A percentile compares a stretch with the other conserved stretches of the same genome.
Evolutionary conservation across 768 basidiomycete species (phyloP).

Genomic region (Auriscalpium vulgare): DNA sequence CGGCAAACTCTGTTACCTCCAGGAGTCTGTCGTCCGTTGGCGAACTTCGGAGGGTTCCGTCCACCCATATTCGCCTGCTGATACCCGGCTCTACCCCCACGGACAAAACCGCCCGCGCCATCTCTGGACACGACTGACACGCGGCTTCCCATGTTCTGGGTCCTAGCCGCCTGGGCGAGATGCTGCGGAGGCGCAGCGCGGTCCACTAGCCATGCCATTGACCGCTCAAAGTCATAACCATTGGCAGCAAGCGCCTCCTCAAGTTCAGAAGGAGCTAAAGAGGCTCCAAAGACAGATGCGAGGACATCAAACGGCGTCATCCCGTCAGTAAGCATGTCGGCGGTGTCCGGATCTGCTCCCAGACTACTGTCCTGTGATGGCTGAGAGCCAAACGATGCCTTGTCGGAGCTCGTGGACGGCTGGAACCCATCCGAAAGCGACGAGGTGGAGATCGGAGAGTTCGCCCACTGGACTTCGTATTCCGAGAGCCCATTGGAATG

Average conservation of each 20-base stretch:
- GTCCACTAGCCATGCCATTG: conserved; percentile 93
- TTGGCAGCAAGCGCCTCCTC: conserved; percentile 87
- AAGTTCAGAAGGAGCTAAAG: conserved; percentile 82
- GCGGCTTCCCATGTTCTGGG: conserved; percentile 60
- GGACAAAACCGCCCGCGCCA: conserved; percentile 26
- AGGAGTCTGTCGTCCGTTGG: conserved; percentile 47
- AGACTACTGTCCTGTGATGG: conserved; percentile 10
- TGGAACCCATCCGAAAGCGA: conserved; percentile 45
- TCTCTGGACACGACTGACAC: conserved; percentile 62
- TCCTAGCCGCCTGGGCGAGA: conserved; percentile 35
- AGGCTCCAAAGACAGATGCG: conserved; percentile 85
- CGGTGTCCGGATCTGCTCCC: conserved; percentile 40
- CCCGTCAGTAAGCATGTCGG: conserved; percentile 69
- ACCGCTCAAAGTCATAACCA: conserved; percentile 90
- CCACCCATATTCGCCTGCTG: conserved; percentile 12
- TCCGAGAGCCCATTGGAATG: conserved; percentile 58
- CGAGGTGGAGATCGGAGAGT: conserved; percentile 43
- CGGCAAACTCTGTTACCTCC: conserved; percentile 82
- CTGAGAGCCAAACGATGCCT: conserved; percentile 9
- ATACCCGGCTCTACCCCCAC: conserved; percentile 35
- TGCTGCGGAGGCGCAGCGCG: conserved; percentile 46
- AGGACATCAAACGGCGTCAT: conserved; percentile 99
- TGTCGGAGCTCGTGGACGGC: conserved; percentile 12
- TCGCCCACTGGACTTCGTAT: conserved; percentile 50
- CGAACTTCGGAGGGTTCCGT: conserved; percentile 29